phyloP scores from a whole-genome alignment of 2,329 filamentous ascomycete species.

The Rutstroemia sp. region DNA sequence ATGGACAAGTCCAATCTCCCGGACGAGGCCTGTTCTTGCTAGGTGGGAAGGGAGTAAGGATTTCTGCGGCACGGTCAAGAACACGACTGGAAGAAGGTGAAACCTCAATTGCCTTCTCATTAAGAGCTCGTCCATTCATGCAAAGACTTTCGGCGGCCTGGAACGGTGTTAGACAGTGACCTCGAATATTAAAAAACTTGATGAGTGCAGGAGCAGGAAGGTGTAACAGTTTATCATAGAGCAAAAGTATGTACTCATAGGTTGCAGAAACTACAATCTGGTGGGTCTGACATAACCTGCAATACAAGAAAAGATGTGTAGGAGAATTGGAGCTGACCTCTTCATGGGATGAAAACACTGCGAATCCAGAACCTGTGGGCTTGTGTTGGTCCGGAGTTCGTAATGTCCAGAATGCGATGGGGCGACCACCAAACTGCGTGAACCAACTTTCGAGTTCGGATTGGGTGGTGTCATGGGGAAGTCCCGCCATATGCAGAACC shows the following conservation, averaged over 20 bases:
- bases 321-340: slow-evolving; percentile 54
- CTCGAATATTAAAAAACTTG: slow-evolving; percentile 27
- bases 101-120: slow-evolving; percentile 98
- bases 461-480: slow-evolving; percentile 96
- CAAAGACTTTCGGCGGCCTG: slow-evolving; percentile 95
- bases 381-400: slow-evolving; percentile 98
- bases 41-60: slow-evolving; percentile 92
- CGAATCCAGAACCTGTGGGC: slow-evolving; percentile 96
- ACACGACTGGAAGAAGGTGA: slow-evolving; percentile 96
- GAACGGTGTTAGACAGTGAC: slow-evolving; percentile 29
- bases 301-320: slow-evolving; percentile 24
- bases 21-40: slow-evolving; percentile 97
- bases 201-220: slow-evolving; percentile 16
- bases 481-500: slow-evolving; percentile 93
- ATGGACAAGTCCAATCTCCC: slow-evolving; percentile 98
- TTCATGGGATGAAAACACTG: slow-evolving; percentile 97
- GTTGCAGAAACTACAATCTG: slow-evolving; percentile 23
- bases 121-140: slow-evolving; percentile 97
- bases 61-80: slow-evolving; percentile 89
- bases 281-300: slow-evolving; percentile 20
- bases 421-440: slow-evolving; percentile 93
- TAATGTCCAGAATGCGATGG: slow-evolving; percentile 98
- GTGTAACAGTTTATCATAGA: slow-evolving; percentile 25
- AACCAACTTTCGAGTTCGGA: slow-evolving; percentile 99
- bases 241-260: slow-evolving; percentile 25